Conservation (phyloP, 495 filamentous ascomycete species). For the Immersiella caudata region DNA sequence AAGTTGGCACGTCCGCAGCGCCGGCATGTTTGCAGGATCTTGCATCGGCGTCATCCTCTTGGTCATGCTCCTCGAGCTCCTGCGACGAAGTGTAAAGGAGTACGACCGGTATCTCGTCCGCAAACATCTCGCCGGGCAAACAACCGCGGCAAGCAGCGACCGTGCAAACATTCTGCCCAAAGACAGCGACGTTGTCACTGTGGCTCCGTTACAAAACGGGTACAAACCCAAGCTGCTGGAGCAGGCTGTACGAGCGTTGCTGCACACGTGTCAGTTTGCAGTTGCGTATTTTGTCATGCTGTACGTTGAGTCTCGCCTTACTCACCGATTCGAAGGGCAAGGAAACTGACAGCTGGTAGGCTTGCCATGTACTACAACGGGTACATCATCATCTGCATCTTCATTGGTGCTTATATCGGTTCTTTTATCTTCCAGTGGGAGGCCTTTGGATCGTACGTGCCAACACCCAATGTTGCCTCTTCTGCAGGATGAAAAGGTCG, state of each 20-base stretch:
- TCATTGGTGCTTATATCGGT: constrained; percentile 66
- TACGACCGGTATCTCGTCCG: constrained; percentile 64
- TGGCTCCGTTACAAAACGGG: constrained; percentile 1
- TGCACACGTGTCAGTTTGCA: constrained; percentile 70
- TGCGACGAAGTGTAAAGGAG: constrained; percentile 60
- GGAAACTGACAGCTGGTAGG: constrained; percentile 6
- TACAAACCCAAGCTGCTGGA: constrained; percentile 57
- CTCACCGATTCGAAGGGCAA: neutral
- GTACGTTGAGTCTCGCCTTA: constrained; percentile 7
- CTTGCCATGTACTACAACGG: constrained; percentile 69
- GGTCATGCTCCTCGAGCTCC: constrained; percentile 63
- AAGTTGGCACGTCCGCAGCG: constrained; percentile 65
- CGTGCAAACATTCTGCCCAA: neutral
- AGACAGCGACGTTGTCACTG: neutral
- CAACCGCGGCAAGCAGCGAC: neutral
- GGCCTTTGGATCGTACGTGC: constrained; percentile 28
- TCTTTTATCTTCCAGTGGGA: constrained; percentile 66
- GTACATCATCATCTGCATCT: constrained; percentile 67
- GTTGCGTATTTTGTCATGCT: constrained; percentile 75
- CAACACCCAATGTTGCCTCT: neutral
- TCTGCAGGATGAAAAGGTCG: neutral
- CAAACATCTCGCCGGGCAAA: constrained; percentile 29
- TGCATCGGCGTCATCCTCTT: constrained; percentile 71
- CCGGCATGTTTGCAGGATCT: constrained; percentile 65
- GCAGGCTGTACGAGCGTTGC: constrained; percentile 61